A percentile compares a stretch with the other conserved stretches of the same genome.
Conservation (phyloP, 371 early-diverging fungal genomes). For the Apophysomyces ossiformis region DNA sequence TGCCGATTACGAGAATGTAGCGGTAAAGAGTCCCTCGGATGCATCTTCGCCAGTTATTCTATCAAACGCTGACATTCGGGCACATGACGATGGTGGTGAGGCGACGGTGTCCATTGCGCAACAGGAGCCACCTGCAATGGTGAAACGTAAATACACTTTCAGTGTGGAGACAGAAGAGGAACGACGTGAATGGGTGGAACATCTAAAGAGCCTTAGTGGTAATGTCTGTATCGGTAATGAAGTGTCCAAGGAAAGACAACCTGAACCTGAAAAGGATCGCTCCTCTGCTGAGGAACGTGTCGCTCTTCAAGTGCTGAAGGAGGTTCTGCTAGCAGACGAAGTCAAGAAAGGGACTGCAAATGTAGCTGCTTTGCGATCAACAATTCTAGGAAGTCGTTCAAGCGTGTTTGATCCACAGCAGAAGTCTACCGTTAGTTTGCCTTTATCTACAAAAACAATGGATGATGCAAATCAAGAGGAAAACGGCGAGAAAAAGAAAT, state of each 20-base stretch:
- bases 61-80: background rate
- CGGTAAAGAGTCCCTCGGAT: background rate
- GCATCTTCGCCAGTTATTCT: background rate
- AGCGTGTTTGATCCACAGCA: slow-evolving; percentile 16
- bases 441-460: background rate
- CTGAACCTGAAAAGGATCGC: slow-evolving; percentile 9
- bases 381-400: slow-evolving; percentile 13
- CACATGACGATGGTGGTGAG: slow-evolving; percentile 31
- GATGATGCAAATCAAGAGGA: slow-evolving; percentile 1
- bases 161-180: slow-evolving; percentile 60
- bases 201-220: slow-evolving; percentile 38
- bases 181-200: slow-evolving; percentile 51
- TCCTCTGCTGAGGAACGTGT: slow-evolving; percentile 42
- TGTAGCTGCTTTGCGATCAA: slow-evolving; percentile 22
- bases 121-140: slow-evolving; percentile 25
- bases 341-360: slow-evolving; percentile 43
- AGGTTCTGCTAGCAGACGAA: slow-evolving; percentile 58
- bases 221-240: slow-evolving; percentile 21
- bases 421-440: background rate
- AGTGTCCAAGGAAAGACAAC: slow-evolving; percentile 35
- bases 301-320: slow-evolving; percentile 63
- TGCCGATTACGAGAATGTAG: background rate
- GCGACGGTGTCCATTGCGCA: background rate
- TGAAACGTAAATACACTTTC: slow-evolving; percentile 58
- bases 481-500: background rate